Conservation (phyloP, 176 grass and related monocot species). For the Oryza australiensis region DNA sequence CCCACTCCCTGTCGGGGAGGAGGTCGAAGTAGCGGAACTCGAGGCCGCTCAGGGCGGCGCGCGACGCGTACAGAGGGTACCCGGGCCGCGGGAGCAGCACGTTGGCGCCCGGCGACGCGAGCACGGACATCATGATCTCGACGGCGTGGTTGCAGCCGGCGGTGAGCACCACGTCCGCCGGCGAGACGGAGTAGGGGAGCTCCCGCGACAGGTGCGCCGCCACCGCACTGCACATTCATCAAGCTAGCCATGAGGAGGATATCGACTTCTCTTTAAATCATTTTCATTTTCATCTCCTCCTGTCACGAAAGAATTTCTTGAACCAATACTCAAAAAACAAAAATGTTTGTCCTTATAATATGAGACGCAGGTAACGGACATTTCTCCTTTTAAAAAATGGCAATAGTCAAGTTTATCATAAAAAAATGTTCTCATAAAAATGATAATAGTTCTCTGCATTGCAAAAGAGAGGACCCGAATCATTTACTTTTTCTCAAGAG, state of each 20-base stretch:
- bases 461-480: no score
- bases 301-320: no score
- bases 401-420: no score
- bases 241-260: not conserved
- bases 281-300: no score
- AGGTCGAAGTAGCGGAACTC: slow-evolving; percentile 48
- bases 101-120: slow-evolving; percentile 47
- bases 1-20: slow-evolving; percentile 49
- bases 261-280: no score
- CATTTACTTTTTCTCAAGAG: no score
- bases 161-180: slow-evolving; percentile 49
- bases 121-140: slow-evolving; percentile 45
- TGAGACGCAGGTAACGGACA: no score
- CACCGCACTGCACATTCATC: slow-evolving; percentile 39
- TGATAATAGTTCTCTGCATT: no score
- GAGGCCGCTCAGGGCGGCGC: slow-evolving; percentile 27
- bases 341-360: no score
- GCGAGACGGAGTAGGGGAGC: slow-evolving; percentile 47
- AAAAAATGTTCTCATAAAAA: no score
- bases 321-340: no score
- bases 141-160: slow-evolving; percentile 49
- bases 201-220: slow-evolving; percentile 52
- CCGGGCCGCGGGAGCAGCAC: slow-evolving; percentile 53
- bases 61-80: slow-evolving; percentile 39
- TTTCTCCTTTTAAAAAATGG: no score